Evolutionary conservation across 148 eudicot genomes (phyloP), one percentile per base, ranked within the genome.

Genomic region (Chenopodium formosanum): DNA sequence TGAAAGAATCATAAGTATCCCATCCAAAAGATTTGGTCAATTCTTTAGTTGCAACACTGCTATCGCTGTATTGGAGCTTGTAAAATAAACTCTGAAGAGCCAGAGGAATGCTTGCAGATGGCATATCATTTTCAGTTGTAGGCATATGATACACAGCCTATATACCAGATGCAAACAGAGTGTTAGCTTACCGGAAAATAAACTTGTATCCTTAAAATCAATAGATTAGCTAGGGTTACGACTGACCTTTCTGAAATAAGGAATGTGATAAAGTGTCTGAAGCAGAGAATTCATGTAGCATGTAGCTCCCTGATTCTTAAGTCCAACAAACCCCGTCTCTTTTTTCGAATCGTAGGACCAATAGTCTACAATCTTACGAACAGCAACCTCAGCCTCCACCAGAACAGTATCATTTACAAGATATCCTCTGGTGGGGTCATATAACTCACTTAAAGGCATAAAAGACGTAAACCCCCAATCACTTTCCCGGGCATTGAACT

Each of bases 141-240:
- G 98, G 98, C 98, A 95, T 95, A 86, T 95, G 97, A 82, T 95
- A 93, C 65, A 95, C 97, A 73, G 98, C 97, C 98, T 95, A 82
- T 25, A 82, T 27, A 88, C 29, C 69, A 86, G 19, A 75, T 78
- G 48, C 29, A 4, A 67, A 80, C 64, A 79, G 27, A 64, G 27
- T 53, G 66, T 80, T 64, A 84, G 82, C 82, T 68, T 60, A 6
- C 37, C 63, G 4, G 19, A 80, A 53, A 23, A 75, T 52, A n/a
- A 66, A 27, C 50, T 27, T 31, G 58, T 62, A 34, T 12, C 78
- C 27, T 17, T 22, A 27, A 10, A 6, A 34, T 20, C 32, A 73
- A 46, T 23, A 77, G 52, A 80, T 46, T 62, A 29, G 47, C 46
- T 22, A 65, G 44, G 63, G 32, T n/a, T 44, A 81, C 63, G 70